These are phyloP conservation scores for Xylaria sp. DNA, from an alignment of 2,329 filamentous ascomycete species.

Conservation along the genomic window DNA sequence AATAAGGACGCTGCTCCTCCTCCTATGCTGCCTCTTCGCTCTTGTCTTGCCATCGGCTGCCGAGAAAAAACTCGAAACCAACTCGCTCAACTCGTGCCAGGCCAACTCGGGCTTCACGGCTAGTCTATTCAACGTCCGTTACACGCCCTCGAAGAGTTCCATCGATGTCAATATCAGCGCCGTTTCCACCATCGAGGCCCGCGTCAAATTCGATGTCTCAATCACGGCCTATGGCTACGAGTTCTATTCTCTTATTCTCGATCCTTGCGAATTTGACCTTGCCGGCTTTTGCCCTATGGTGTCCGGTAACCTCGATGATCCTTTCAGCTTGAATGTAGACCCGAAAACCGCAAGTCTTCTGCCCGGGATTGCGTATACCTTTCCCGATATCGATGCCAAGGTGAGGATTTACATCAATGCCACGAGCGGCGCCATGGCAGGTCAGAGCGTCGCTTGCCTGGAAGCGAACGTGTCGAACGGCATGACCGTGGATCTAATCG, in stretches of 20 bases:
- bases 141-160: conserved; percentile 72
- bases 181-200: conserved; percentile 77
- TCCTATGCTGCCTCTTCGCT: conserved; percentile 39
- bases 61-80: conserved; percentile 51
- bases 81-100: conserved; percentile 80
- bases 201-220: conserved; percentile 75
- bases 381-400: conserved; percentile 90
- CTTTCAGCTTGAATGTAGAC: conserved; percentile 72
- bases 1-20: conserved; percentile 31
- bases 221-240: conserved; percentile 80
- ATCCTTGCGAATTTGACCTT: conserved; percentile 75
- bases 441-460: conserved; percentile 80
- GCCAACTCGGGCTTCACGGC: conserved; percentile 81
- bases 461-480: conserved; percentile 90
- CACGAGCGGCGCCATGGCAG: conserved; percentile 62
- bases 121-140: conserved; percentile 80
- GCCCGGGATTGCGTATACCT: conserved; percentile 85
- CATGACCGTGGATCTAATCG: conserved; percentile 89
- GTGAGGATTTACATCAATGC: conserved; percentile 85
- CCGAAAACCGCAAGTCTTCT: conserved; percentile 69
- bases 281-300: conserved; percentile 84
- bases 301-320: conserved; percentile 64
- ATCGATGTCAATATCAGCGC: conserved; percentile 76
- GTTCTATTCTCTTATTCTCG: conserved; percentile 68
- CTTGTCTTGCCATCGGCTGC: conserved; percentile 43